Percentiles rank a stretch among this genome's conserved stretches.
These are phyloP conservation scores for Schizosaccharomyces octosporus DNA, from an alignment of 805 yeast species.

Conservation along the genomic window DNA sequence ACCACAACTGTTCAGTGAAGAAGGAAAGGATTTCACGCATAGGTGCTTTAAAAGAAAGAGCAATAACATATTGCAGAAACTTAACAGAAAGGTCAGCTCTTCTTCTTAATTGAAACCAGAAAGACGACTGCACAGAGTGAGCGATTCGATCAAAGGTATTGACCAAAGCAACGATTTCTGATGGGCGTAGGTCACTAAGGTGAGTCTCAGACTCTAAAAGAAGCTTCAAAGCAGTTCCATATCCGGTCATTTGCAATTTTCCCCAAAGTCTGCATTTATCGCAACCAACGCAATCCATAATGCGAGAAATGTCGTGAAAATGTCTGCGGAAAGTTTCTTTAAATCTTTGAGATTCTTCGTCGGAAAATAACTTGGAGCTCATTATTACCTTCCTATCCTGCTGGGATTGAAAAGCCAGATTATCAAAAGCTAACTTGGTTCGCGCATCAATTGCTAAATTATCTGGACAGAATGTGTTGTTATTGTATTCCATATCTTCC, in stretches of 20 bases:
- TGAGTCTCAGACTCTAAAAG: slow-evolving; percentile 32
- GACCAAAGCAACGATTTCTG: slow-evolving; percentile 70
- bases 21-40: background rate
- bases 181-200: slow-evolving; percentile 26
- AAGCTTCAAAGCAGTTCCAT: slow-evolving; percentile 84
- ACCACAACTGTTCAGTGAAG: background rate
- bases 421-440: background rate
- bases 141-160: slow-evolving; percentile 85
- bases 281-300: slow-evolving; percentile 97
- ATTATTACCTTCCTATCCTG: slow-evolving; percentile 5
- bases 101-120: slow-evolving; percentile 24
- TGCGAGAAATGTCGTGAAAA: slow-evolving; percentile 68
- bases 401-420: slow-evolving; percentile 3
- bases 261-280: slow-evolving; percentile 97
- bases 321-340: slow-evolving; percentile 70
- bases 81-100: background rate
- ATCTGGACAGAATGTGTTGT: slow-evolving; percentile 24
- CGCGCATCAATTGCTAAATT: slow-evolving; percentile 9
- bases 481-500: slow-evolving; percentile 26
- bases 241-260: slow-evolving; percentile 86
- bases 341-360: slow-evolving; percentile 21
- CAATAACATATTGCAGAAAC: too few relatives aligned
- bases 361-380: slow-evolving; percentile 15
- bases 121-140: slow-evolving; percentile 53
- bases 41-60: background rate